Conservation (phyloP, 192 early-diverging fungal genomes). For the Pilaira anomala region DNA sequence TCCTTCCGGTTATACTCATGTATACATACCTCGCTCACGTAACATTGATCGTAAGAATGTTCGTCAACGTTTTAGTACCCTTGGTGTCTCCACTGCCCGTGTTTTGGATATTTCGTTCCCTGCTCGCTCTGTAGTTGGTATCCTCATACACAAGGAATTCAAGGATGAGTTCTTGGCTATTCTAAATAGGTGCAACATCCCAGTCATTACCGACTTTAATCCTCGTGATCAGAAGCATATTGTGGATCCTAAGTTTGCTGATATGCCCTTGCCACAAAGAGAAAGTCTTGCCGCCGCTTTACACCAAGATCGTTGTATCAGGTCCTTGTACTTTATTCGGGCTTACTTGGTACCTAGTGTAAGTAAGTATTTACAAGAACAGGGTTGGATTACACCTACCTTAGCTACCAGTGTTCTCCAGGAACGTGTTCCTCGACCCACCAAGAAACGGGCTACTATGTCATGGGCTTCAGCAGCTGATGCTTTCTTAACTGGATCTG, state of each 20-base stretch:
- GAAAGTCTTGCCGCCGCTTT: background rate
- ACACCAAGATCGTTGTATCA: background rate
- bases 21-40: background rate
- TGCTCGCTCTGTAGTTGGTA: background rate
- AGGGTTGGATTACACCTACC: conserved; percentile 8
- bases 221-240: conserved; percentile 4
- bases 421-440: no score
- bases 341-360: background rate
- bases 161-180: background rate
- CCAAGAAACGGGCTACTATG: no score
- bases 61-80: background rate
- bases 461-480: no score
- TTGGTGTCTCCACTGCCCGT: conserved; percentile 6
- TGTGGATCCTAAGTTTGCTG: conserved; percentile 11
- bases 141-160: conserved; percentile 19
- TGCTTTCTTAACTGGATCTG: no score
- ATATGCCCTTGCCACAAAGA: background rate
- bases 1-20: background rate
- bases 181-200: background rate
- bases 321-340: background rate
- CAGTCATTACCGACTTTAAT: background rate
- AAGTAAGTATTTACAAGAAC: background rate
- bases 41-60: background rate
- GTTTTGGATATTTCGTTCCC: conserved; percentile 24
- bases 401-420: no score